These are phyloP conservation scores for Phoenix roebelenii DNA, from an alignment of 176 grass and related monocot genomes.

Conservation along the genomic window DNA sequence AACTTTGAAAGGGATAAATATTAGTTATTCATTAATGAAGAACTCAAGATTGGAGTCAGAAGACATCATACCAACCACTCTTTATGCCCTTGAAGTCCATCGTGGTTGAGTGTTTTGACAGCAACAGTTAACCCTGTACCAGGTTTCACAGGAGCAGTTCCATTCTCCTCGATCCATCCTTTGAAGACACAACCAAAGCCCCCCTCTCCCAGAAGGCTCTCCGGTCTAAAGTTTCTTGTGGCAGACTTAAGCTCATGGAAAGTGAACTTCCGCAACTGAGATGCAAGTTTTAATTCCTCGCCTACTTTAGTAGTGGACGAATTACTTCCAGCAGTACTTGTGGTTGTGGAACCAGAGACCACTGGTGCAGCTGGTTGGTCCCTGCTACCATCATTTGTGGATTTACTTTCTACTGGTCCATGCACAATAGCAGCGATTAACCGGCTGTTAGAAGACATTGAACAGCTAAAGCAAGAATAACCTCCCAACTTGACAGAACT, in stretches of 20 bases:
- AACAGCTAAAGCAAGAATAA: too few relatives aligned
- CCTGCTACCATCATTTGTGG: conserved; percentile 38
- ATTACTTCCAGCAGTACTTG: conserved; percentile 66
- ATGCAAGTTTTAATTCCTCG: conserved; percentile 85
- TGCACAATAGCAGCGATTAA: conserved; percentile 21
- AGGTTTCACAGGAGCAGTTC: conserved; percentile 94
- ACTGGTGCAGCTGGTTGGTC: conserved; percentile 47
- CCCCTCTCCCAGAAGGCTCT: conserved; percentile 93
- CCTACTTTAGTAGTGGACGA: conserved; percentile 75
- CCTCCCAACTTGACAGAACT: too few relatives aligned
- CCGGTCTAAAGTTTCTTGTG: conserved; percentile 93
- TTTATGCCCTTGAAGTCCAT: conserved; percentile 97
- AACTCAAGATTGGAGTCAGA: background rate
- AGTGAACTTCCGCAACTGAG: conserved; percentile 80
- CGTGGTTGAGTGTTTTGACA: conserved; percentile 98
- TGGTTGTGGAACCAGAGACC: conserved; percentile 70
- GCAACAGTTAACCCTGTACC: conserved; percentile 96
- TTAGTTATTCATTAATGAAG: conserved; percentile 1
- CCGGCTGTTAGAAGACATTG: too few relatives aligned
- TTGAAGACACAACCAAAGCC: conserved; percentile 99
- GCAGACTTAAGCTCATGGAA: conserved; percentile 92
- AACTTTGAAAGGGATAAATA: conserved; percentile 1
- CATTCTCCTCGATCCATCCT: conserved; percentile 98
- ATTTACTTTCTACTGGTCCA: conserved; percentile 69
- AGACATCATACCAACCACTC: conserved; percentile 83